Evolutionary conservation across 2,329 filamentous ascomycete species (phyloP).

Genomic region (Alternaria atra): DNA sequence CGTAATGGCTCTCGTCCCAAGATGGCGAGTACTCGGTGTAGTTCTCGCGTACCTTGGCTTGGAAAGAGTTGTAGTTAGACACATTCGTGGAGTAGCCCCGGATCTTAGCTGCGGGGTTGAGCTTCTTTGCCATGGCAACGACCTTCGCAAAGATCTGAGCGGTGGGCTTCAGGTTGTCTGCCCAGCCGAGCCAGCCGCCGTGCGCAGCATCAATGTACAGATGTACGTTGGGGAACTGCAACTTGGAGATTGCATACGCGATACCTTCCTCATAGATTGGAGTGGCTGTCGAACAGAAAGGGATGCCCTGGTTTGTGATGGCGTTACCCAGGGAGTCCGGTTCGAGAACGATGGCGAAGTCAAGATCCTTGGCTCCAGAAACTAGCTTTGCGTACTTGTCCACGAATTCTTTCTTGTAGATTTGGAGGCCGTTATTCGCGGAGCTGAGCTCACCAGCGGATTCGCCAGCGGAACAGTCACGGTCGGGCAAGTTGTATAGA

Average conservation of each 20-base stretch:
- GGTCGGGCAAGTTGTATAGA: constrained; percentile 95
- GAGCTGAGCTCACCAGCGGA: constrained; percentile 81
- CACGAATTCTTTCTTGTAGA: constrained; percentile 42
- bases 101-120: constrained; percentile 34
- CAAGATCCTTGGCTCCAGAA: constrained; percentile 34
- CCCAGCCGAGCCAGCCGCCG: constrained; percentile 43
- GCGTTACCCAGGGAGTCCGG: constrained; percentile 41
- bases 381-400: constrained; percentile 39
- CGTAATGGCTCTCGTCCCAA: constrained; percentile 40
- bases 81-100: constrained; percentile 40
- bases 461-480: constrained; percentile 82
- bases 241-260: constrained; percentile 40
- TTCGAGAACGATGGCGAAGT: constrained; percentile 43
- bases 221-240: constrained; percentile 39
- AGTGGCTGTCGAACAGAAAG: constrained; percentile 33
- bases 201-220: constrained; percentile 44
- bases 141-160: constrained; percentile 38
- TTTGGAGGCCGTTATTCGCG: constrained; percentile 54
- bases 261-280: constrained; percentile 42
- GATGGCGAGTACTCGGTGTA: constrained; percentile 36
- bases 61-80: constrained; percentile 40
- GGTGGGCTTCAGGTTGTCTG: constrained; percentile 39
- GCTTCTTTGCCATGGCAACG: constrained; percentile 32
- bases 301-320: constrained; percentile 38
- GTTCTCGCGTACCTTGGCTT: constrained; percentile 34